These are phyloP conservation scores for Hibiscus syriacus DNA, from an alignment of 345 rosid genomes.

Conservation along the genomic window DNA sequence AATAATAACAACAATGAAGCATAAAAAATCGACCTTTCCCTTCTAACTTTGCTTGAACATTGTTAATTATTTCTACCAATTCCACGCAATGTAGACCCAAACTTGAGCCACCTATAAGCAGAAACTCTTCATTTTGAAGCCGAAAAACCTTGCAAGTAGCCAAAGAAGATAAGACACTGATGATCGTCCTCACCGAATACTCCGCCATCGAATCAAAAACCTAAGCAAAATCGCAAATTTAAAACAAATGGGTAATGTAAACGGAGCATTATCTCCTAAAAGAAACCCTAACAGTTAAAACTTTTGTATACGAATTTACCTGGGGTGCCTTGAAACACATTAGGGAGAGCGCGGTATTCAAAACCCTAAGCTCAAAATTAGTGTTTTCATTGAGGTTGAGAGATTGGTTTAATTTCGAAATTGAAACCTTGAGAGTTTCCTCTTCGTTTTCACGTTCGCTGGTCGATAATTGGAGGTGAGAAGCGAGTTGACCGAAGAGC, in stretches of 20 bases:
- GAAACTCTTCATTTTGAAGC: constrained; percentile 31
- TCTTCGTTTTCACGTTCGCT: constrained; percentile 16
- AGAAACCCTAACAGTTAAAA: too few relatives aligned
- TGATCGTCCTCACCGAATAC: constrained; percentile 48
- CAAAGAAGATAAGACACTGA: constrained; percentile 47
- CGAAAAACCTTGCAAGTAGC: constrained; percentile 26
- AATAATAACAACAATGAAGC: background rate
- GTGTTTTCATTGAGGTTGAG: constrained; percentile 35
- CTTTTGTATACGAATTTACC: constrained; percentile 24
- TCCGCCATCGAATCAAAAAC: constrained; percentile 55
- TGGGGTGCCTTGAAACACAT: constrained; percentile 67
- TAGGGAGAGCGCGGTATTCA: constrained; percentile 56
- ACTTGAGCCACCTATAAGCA: constrained; percentile 50
- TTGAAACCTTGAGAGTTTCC: constrained; percentile 25
- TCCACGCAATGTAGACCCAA: constrained; percentile 27
- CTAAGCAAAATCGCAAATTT: constrained; percentile 21
- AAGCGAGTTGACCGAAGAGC: constrained; percentile 46
- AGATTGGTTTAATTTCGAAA: constrained; percentile 46
- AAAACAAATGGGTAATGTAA: background rate
- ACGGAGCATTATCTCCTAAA: background rate
- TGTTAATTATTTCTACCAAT: constrained; percentile 34
- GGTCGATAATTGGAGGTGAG: constrained; percentile 22
- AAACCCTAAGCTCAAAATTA: constrained; percentile 38
- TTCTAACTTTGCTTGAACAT: constrained; percentile 31
- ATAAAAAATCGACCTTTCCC: constrained; percentile 31